phyloP scores from a whole-genome alignment of 2,329 filamentous ascomycete species.

The Penicillium rolfsii region DNA sequence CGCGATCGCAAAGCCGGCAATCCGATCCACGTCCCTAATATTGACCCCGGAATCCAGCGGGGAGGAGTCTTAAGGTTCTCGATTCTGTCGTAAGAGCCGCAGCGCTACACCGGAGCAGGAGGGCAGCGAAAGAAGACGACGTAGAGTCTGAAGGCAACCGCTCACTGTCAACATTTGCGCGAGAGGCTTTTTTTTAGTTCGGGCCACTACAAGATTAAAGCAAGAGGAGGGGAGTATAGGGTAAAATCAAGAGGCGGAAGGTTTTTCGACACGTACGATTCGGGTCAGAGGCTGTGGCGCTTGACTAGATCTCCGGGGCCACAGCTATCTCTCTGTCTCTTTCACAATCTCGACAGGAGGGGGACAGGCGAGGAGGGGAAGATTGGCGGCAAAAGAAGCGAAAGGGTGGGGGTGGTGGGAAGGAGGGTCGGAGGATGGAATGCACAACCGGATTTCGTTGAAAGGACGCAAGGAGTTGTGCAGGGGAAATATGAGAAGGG shows the following conservation, averaged over 20 bases:
- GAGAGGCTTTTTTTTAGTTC: constrained; percentile 8
- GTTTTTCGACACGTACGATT: constrained; percentile 23
- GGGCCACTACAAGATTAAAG: constrained; percentile 12
- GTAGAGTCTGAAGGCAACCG: constrained; percentile 19
- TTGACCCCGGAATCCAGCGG: constrained; percentile 19
- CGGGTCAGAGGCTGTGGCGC: background rate
- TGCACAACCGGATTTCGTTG: constrained; percentile 7
- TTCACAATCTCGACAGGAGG: background rate
- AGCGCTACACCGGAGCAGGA: constrained; percentile 25
- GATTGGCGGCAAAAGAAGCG: constrained; percentile 14
- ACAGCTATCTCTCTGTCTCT: background rate
- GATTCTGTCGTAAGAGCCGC: constrained; percentile 19
- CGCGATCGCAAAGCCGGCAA: constrained; percentile 26
- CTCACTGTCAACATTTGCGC: constrained; percentile 30
- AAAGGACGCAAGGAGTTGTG: constrained; percentile 24
- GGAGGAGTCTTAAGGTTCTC: constrained; percentile 21
- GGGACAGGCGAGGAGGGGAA: background rate
- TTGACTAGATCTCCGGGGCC: background rate
- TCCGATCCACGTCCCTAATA: constrained; percentile 24
- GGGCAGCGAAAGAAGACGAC: constrained; percentile 9
- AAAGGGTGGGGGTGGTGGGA: constrained; percentile 16
- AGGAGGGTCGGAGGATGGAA: constrained; percentile 11
- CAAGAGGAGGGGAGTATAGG: background rate
- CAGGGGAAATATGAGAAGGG: constrained; percentile 15
- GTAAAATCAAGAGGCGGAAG: background rate